Evolutionary conservation across 1,284 basidiomycete species (phyloP).

Genomic region (Cutaneotrichosporon mucoides): DNA sequence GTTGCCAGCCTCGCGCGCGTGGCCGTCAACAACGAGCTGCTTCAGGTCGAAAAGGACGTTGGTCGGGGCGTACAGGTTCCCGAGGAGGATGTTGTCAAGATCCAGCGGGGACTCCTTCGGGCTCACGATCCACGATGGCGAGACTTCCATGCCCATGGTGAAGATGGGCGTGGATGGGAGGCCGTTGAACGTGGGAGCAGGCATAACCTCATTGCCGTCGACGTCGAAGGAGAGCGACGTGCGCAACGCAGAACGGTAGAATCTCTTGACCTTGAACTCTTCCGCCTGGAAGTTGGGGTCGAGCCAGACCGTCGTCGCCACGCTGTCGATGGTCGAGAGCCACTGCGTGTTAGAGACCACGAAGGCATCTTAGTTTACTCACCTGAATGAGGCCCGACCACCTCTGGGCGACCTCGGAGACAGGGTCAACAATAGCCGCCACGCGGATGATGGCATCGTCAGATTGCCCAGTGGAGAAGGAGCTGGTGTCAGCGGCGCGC

Average conservation of each 20-base stretch:
- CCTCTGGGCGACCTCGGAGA: slow-evolving; percentile 77
- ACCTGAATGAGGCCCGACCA: slow-evolving; percentile 77
- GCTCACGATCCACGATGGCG: slow-evolving; percentile 85
- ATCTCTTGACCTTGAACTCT: slow-evolving; percentile 90
- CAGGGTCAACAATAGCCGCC: slow-evolving; percentile 73
- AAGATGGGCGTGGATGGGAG: slow-evolving; percentile 67
- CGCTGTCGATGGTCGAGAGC: slow-evolving; percentile 49
- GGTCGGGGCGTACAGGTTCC: slow-evolving; percentile 54
- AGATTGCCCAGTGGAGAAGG: slow-evolving; percentile 66
- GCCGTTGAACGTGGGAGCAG: slow-evolving; percentile 47
- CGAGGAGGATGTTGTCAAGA: slow-evolving; percentile 90
- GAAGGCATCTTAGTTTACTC: slow-evolving; percentile 15
- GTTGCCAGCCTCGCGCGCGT: slow-evolving; percentile 69
- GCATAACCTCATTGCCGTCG: slow-evolving; percentile 54
- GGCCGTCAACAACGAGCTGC: slow-evolving; percentile 88
- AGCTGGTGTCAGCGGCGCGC: slow-evolving; percentile 48
- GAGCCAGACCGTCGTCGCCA: slow-evolving; percentile 69
- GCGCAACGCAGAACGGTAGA: slow-evolving; percentile 76
- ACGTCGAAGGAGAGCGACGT: slow-evolving; percentile 63
- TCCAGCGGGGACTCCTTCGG: slow-evolving; percentile 85
- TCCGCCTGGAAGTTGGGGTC: slow-evolving; percentile 61
- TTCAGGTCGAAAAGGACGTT: slow-evolving; percentile 85
- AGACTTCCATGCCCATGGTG: slow-evolving; percentile 85
- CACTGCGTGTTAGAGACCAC: slow-evolving; percentile 36
- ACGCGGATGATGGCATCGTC: slow-evolving; percentile 66